A percentile compares a stretch with the other conserved stretches of the same genome.
These are phyloP conservation scores for Solanum piurae DNA, from an alignment of 257 asterid species.

Conservation along the genomic window DNA sequence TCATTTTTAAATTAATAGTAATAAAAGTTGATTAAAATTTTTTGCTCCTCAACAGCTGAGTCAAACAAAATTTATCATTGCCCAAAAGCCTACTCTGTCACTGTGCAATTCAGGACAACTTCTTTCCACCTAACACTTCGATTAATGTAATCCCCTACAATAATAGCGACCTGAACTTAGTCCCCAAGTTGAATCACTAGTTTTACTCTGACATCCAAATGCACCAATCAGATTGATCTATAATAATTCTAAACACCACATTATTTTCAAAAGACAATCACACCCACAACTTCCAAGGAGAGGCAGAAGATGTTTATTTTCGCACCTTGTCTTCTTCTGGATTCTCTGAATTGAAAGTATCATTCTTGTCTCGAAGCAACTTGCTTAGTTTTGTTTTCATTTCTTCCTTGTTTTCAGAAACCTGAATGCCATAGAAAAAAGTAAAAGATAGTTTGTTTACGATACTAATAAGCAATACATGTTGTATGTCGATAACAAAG, in stretches of 20 bases:
- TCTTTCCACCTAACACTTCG: neutral
- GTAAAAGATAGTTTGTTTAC: neutral
- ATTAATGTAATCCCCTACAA: neutral
- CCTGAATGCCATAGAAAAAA: constrained; percentile 22
- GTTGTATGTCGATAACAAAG: neutral
- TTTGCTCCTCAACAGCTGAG: neutral
- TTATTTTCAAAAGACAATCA: neutral
- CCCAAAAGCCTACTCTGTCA: neutral
- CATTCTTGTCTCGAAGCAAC: constrained; percentile 72
- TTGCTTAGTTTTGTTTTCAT: constrained; percentile 69
- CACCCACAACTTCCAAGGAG: neutral
- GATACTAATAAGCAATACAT: neutral
- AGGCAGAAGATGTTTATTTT: neutral
- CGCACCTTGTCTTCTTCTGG: constrained; percentile 85
- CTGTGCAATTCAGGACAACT: neutral
- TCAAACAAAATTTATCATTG: neutral
- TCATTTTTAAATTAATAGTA: neutral
- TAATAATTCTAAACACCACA: neutral
- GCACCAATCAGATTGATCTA: neutral
- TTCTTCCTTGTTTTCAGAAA: constrained; percentile 69
- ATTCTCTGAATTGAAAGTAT: constrained; percentile 57
- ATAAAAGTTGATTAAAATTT: neutral
- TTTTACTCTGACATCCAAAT: neutral
- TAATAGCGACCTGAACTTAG: neutral
- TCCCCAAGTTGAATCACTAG: neutral